A percentile compares a stretch with the other conserved stretches of the same genome.
Conservation (phyloP, 2,329 filamentous ascomycete species). For the Aspergillus sp. region DNA sequence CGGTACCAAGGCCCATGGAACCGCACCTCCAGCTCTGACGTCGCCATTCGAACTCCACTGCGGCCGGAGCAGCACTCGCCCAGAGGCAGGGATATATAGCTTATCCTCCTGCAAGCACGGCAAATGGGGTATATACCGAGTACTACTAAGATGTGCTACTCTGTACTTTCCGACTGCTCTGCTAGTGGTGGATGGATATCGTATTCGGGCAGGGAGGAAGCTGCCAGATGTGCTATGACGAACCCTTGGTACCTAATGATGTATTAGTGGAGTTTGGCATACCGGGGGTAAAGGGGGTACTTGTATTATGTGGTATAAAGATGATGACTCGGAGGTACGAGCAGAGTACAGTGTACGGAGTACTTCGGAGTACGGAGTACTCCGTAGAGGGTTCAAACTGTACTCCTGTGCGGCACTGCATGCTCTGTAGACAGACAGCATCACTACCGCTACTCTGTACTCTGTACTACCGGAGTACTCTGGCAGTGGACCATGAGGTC, state of each 20-base stretch:
- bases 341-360: neutral
- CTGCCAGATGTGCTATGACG: neutral
- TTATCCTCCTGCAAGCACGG: too few relatives aligned
- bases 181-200: too few relatives aligned
- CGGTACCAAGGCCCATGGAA: neutral
- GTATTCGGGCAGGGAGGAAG: neutral
- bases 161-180: too few relatives aligned
- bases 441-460: too few relatives aligned
- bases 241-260: constrained; percentile 1
- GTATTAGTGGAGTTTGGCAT: neutral
- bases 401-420: neutral
- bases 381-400: neutral
- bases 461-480: neutral
- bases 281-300: neutral
- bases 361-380: neutral
- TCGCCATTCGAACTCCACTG: neutral
- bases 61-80: too few relatives aligned
- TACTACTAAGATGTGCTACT: too few relatives aligned
- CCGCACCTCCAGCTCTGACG: neutral
- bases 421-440: too few relatives aligned
- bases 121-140: neutral
- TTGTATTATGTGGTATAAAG: too few relatives aligned
- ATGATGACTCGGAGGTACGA: too few relatives aligned
- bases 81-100: neutral
- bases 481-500: neutral